A percentile compares a stretch with the other conserved stretches of the same genome.
These are phyloP conservation scores for Kodamaea hsintzibuensis DNA, from an alignment of 805 yeast species.

Conservation along the genomic window DNA sequence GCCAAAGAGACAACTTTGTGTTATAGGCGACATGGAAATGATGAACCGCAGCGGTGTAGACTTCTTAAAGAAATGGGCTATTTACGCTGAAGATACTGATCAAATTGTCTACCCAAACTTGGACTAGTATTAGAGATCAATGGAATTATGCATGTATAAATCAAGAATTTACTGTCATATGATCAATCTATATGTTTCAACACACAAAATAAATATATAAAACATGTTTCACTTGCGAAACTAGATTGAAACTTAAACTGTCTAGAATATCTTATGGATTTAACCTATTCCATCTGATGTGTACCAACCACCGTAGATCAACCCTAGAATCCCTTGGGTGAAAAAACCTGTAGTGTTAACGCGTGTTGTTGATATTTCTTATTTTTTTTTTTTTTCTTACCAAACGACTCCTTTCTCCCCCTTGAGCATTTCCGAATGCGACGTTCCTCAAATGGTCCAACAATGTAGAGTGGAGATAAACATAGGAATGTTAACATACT, in stretches of 20 bases:
- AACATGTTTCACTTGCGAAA: neutral
- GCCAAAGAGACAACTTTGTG: constrained; percentile 79
- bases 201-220: neutral
- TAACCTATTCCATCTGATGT: neutral
- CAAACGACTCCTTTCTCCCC: neutral
- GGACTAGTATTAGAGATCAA: constrained; percentile 21
- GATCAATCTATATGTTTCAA: neutral
- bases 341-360: neutral
- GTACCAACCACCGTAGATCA: neutral
- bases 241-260: neutral
- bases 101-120: constrained; percentile 65
- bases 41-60: constrained; percentile 43
- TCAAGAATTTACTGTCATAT: neutral
- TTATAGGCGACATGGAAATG: constrained; percentile 84
- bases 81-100: constrained; percentile 60
- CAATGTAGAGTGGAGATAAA: neutral
- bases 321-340: too few relatives aligned
- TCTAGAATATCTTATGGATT: neutral
- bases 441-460: neutral
- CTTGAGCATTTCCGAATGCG: neutral
- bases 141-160: neutral
- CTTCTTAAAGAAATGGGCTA: constrained; percentile 65
- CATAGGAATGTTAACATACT: neutral
- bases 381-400: too few relatives aligned
- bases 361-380: too few relatives aligned